Base-by-base conservation (phyloP, 2,329 filamentous ascomycete species). In the Emmonsia crescens region DNA sequence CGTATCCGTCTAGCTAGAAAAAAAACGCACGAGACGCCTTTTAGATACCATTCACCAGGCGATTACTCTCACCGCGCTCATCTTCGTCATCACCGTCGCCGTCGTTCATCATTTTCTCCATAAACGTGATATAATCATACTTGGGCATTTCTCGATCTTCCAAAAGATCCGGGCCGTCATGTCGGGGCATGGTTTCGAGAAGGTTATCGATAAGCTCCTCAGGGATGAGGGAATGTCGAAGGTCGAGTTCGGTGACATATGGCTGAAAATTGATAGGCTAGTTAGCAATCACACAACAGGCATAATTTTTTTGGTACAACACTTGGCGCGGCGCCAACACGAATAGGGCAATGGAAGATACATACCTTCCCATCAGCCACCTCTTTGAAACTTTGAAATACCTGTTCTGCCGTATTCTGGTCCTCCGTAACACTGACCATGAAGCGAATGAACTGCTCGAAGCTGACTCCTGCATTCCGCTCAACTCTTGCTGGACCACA, bases 341-440 rank as follows among this genome's bases (percentile, higher is more conserved):
- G 38, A 60, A 27, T 5, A 61, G 19, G 52, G 27, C 46, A 49
- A 27, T 27, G 21, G n/a, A 61, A 57, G 66, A 55, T 51, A 68
- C 79, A 67, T 73, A 83, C 82, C 79, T 99, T 99, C 67, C 94
- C 94, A 78, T 99, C 94, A 21, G 94, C 94, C 54, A 99, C 94
- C 76, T 99, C 94, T 62, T 87, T 86, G 84, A 99, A 99, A 66
- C 89, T 95, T 77, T 99, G 93, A 79, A 94, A 97, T 5, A 99
- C 94, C 75, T 99, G 94, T 76, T 97, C 94, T 14, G 94, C 94
- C 3, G 92, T 96, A 74, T 99, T 96, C 77, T 99, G 94, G 72
- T 99, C 94, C 76, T 99, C 94, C 14, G 94, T 99, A 57, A 96
- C 94, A 68, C 96, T 91, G 56, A 99, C 94, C 94, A 99, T 99